These are phyloP conservation scores for Iberis pinnata DNA, from an alignment of 345 rosid species.

Conservation along the genomic window DNA sequence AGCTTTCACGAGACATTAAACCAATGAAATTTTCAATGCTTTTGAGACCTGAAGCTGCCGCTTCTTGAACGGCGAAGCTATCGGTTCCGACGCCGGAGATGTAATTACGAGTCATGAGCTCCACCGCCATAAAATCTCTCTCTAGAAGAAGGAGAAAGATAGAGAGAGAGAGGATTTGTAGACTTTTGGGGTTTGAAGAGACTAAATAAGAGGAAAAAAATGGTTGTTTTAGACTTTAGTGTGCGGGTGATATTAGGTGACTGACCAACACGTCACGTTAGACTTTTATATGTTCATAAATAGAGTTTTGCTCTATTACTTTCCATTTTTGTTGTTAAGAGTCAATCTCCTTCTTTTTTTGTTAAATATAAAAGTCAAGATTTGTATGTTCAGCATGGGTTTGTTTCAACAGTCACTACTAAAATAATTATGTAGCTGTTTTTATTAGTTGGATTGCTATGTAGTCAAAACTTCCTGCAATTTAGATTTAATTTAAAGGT, in stretches of 20 bases:
- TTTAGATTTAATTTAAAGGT: too few relatives aligned
- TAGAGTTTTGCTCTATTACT: conserved; percentile 12
- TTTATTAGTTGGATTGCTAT: too few relatives aligned
- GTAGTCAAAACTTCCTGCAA: too few relatives aligned
- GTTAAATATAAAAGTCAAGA: conserved; percentile 4
- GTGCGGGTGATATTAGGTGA: too few relatives aligned
- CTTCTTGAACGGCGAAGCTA: conserved; percentile 61
- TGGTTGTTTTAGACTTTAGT: too few relatives aligned
- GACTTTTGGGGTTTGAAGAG: conserved; percentile 14
- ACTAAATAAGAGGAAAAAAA: too few relatives aligned
- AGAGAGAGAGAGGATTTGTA: conserved; percentile 3
- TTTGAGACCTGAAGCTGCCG: conserved; percentile 78
- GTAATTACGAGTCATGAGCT: conserved; percentile 32
- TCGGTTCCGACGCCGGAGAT: conserved; percentile 29
- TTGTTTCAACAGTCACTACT: not conserved
- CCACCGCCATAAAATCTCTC: conserved; percentile 29
- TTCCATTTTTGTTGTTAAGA: too few relatives aligned
- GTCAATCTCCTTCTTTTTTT: too few relatives aligned
- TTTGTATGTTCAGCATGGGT: conserved; percentile 7
- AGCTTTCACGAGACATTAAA: conserved; percentile 47
- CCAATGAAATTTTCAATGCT: conserved; percentile 69
- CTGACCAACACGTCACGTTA: conserved; percentile 26
- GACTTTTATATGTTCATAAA: conserved; percentile 15
- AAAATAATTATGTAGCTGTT: too few relatives aligned
- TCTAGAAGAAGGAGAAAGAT: not conserved